Base-by-base conservation (phyloP, 495 filamentous ascomycete species). In the Baudoinia panamericana region DNA sequence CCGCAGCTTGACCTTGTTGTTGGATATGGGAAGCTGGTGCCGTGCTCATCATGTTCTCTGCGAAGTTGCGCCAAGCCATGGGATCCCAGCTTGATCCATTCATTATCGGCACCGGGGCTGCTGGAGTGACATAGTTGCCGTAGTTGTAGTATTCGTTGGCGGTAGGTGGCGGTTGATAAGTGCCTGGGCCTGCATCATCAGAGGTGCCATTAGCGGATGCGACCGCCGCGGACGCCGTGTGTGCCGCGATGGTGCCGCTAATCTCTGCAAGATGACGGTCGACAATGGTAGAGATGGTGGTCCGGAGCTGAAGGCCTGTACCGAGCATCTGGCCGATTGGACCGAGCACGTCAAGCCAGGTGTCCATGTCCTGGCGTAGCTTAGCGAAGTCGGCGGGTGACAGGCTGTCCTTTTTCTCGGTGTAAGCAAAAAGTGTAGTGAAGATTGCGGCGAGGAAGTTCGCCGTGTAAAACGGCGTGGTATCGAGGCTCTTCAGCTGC, bases 381-480 rank as follows among this genome's bases (percentile, higher is more conserved):
- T 61, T 61, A 12, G 57, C 56, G 23, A 84, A 49, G 37, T 79
- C 74, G 9, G 55, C 55, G 2, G 59, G 37, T 2, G 65, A 72
- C 5, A 73, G 70, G n/a, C 70, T 62, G 45, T 70, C 66, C 30
- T 72, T 66, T 42, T 77, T 67, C 46, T 84, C 70, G 65, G 70
- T 81, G 38, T 78, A 67, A 0, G 71, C 77, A 45, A 81, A 84
- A 1, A 88, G 56, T 4, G 70, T 74, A 2, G 80, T 83, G 38
- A 82, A 75, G 31, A 84, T 75, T 5, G 80, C 79, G 22, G 80
- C 71, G 6, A 85, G 65, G 53, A 82, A 84, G 16, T 81, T 68
- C 0, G 79, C 73, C 34, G 68, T 58, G 41, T 74, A 76, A 44
- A 82, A 78, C 80, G 80, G 86, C n/a, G 81, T 83, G 10, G 77